Evolutionary conservation across 164 flowering plant genomes (phyloP), one percentile per base, ranked within the genome.

Genomic region (Chimonanthus salicifolius): DNA sequence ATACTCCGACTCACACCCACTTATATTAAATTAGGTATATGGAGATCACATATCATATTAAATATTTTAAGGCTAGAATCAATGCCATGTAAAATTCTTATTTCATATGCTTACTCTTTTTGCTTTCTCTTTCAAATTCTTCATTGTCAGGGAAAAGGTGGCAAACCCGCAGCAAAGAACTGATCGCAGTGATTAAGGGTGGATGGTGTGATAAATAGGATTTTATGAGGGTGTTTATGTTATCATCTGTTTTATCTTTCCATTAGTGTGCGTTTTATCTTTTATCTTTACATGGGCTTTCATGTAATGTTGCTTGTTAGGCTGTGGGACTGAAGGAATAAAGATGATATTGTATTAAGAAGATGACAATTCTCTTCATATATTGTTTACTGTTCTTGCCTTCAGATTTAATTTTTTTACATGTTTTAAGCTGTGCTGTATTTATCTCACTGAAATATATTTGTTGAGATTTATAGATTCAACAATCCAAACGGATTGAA

Each of bases 161-260:
- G 68, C 47, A 65, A 45, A 45, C 68, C 68, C 45, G 68, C 68
- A 45, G 49, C 68, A 65, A 65, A 65, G 68, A 65, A 65, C 11
- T 65, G 10, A 65, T 3, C n/a, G 45, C 15, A 44, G 6, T 5
- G 3, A 54, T 13, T 11, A 45, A 2, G 15, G 47, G 10, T 20
- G 67, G 7, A 9, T 64, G 46, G 4, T 15, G 21, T 45, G 45
- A 11, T 65, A 45, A 6, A 63, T 20, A 44, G 45, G 66, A 20
- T 63, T 54, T 33, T 63, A 33, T 63, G 45, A 33, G 21, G 66
- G 44, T 65, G 4, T 44, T 44, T 43, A 4, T 15, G 10, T 45
- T 43, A 7, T 13, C 2, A 10, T 43, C 46, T 43, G 15, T 13
- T 44, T 65, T 43, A 7, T 62, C 65, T 62, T 43, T 65, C 10